A percentile compares a stretch with the other conserved stretches of the same genome.
These are phyloP conservation scores for Malus sieversii DNA, from an alignment of 306 rosid genomes.

Conservation along the genomic window DNA sequence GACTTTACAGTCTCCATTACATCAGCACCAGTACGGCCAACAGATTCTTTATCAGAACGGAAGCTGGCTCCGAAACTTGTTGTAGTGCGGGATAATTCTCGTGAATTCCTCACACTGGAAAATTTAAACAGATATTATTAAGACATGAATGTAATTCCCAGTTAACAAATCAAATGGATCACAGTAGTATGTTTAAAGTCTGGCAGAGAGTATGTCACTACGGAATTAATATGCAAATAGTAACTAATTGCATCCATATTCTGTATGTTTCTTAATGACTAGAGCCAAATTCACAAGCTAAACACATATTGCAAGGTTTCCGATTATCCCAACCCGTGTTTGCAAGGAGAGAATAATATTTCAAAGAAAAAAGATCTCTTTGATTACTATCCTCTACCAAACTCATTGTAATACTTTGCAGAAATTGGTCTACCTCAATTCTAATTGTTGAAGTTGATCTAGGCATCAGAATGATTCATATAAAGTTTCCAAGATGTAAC, in stretches of 20 bases:
- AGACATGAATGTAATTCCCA: not conserved
- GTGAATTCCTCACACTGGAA: conserved; percentile 55
- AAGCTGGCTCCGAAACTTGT: conserved; percentile 78
- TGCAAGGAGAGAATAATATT: not conserved
- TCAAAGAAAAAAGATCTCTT: not conserved
- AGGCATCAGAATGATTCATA: not conserved
- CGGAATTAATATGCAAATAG: no score
- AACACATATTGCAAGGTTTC: not conserved
- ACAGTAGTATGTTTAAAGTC: no score
- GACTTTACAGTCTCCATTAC: conserved; percentile 44
- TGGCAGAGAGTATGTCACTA: no score
- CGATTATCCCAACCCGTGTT: not conserved
- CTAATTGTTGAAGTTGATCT: no score
- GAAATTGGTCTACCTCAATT: no score
- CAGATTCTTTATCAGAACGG: conserved; percentile 82
- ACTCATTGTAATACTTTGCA: no score
- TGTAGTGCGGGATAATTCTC: conserved; percentile 61
- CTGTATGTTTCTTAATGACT: no score
- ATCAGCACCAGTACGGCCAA: conserved; percentile 46
- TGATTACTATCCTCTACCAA: not conserved
- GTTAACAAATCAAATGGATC: no score
- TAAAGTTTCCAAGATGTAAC: not conserved
- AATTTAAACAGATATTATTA: not conserved
- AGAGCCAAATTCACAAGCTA: not conserved
- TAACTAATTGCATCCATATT: no score